Evolutionary conservation across 225 moss, liverwort and hornwort genomes (phyloP).

Genomic region (Straminergon stramineum): DNA sequence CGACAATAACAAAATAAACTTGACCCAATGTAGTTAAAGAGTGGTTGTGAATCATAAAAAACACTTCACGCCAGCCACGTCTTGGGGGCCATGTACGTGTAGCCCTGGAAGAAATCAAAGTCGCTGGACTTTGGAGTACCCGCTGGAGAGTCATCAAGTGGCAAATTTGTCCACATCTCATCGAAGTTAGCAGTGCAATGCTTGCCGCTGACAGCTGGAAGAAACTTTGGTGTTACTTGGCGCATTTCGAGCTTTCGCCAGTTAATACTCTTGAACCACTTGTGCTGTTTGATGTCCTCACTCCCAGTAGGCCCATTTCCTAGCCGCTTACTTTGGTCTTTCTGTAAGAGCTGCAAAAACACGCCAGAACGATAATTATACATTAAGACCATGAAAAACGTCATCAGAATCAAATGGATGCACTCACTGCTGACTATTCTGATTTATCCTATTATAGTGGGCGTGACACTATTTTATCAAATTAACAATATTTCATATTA

Average conservation of each 20-base stretch:
- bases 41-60: not conserved
- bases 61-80: constrained; percentile 36
- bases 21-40: not conserved
- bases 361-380: not conserved
- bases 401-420: not conserved
- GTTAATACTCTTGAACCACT: constrained; percentile 85
- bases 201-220: constrained; percentile 79
- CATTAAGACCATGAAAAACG: not conserved
- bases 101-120: constrained; percentile 76
- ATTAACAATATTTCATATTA: not conserved
- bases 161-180: constrained; percentile 93
- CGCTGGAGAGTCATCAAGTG: constrained; percentile 81
- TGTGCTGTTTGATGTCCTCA: constrained; percentile 79
- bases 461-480: not conserved
- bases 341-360: constrained; percentile 67
- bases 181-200: constrained; percentile 94
- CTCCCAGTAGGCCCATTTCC: constrained; percentile 71
- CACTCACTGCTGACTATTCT: not conserved
- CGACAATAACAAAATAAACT: not conserved
- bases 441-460: not conserved
- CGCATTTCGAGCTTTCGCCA: constrained; percentile 88
- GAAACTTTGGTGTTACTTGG: constrained; percentile 82
- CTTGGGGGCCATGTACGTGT: constrained; percentile 79
- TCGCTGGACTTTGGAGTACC: constrained; percentile 82
- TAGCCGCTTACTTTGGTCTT: constrained; percentile 83